Conservation (phyloP, 352 stramenopile species). For the Phytophthora meadii region DNA sequence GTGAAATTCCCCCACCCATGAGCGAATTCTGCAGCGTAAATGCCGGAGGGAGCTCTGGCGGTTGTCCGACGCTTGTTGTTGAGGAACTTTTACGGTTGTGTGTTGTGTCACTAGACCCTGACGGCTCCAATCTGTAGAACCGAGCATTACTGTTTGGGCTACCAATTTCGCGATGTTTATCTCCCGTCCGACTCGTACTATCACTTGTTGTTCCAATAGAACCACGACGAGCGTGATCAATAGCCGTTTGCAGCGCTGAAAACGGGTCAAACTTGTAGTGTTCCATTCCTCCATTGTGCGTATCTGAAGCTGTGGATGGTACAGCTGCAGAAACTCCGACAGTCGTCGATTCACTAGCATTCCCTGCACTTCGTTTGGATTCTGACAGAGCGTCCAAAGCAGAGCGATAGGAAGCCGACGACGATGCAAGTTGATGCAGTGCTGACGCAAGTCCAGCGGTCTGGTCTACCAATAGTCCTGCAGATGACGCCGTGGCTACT, state of each 20-base stretch:
- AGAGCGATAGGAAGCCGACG: constrained; percentile 53
- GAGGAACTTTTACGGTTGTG: constrained; percentile 2
- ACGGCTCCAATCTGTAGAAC: constrained; percentile 25
- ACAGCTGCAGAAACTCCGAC: not conserved
- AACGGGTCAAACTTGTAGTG: constrained; percentile 69
- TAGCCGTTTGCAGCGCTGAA: constrained; percentile 64
- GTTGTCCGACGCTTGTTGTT: constrained; percentile 35
- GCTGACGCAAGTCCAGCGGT: constrained; percentile 28
- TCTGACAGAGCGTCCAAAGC: constrained; percentile 31
- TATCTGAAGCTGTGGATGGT: constrained; percentile 13
- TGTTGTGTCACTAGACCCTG: constrained; percentile 2
- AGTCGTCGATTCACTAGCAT: not conserved
- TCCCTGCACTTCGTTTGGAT: constrained; percentile 15
- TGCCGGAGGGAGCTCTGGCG: constrained; percentile 49
- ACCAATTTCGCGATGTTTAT: constrained; percentile 16
- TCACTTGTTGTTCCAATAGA: constrained; percentile 6
- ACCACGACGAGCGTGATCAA: constrained; percentile 48
- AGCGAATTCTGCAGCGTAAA: constrained; percentile 76
- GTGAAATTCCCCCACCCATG: constrained; percentile 72
- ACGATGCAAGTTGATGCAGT: constrained; percentile 66
- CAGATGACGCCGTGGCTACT: constrained; percentile 18
- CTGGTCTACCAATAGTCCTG: constrained; percentile 24
- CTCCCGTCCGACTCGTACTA: constrained; percentile 4
- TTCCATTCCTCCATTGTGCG: constrained; percentile 9
- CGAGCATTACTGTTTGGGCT: constrained; percentile 25